These are phyloP conservation scores for Zymoseptoria pseudotritici DNA, from an alignment of 2,329 filamentous ascomycete genomes.

Conservation along the genomic window DNA sequence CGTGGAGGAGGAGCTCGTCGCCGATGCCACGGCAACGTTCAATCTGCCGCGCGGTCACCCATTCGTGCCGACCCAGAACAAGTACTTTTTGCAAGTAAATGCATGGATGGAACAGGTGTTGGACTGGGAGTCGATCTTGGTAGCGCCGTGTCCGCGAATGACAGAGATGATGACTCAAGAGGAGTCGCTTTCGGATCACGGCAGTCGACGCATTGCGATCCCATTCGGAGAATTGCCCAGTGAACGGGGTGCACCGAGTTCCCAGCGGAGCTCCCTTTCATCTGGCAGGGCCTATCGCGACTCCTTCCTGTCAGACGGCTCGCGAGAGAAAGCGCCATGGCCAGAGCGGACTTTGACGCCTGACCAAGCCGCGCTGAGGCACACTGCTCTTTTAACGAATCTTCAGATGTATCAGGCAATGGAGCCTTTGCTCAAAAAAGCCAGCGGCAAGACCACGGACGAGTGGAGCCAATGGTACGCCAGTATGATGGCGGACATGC, in stretches of 20 bases:
- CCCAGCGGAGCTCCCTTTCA: not conserved
- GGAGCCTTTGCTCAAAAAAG: conserved; percentile 73
- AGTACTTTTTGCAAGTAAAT: conserved; percentile 77
- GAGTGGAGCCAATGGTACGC: conserved; percentile 90
- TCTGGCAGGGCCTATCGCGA: conserved; percentile 13
- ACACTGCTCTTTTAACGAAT: conserved; percentile 72
- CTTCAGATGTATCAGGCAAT: conserved; percentile 78
- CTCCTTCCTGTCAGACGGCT: conserved; percentile 15
- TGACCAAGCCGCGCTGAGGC: conserved; percentile 64
- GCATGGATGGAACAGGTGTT: conserved; percentile 71
- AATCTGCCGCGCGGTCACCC: conserved; percentile 75
- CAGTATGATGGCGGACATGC: conserved; percentile 76
- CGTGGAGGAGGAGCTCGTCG: conserved; percentile 56
- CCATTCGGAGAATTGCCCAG: conserved; percentile 68
- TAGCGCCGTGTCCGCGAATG: conserved; percentile 71
- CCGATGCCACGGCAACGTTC: conserved; percentile 69
- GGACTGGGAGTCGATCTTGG: conserved; percentile 59
- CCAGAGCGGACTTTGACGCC: conserved; percentile 14
- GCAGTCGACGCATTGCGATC: conserved; percentile 73
- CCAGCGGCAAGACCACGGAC: conserved; percentile 77
- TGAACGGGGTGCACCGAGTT: conserved; percentile 49
- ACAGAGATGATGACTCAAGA: conserved; percentile 75
- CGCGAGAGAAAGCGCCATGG: conserved; percentile 7
- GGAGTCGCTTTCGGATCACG: conserved; percentile 63
- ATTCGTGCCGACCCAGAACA: conserved; percentile 71